Percentiles rank a stretch among this genome's conserved stretches.
Evolutionary conservation across 768 basidiomycete genomes (phyloP).

Genomic region (Suillus luteus): DNA sequence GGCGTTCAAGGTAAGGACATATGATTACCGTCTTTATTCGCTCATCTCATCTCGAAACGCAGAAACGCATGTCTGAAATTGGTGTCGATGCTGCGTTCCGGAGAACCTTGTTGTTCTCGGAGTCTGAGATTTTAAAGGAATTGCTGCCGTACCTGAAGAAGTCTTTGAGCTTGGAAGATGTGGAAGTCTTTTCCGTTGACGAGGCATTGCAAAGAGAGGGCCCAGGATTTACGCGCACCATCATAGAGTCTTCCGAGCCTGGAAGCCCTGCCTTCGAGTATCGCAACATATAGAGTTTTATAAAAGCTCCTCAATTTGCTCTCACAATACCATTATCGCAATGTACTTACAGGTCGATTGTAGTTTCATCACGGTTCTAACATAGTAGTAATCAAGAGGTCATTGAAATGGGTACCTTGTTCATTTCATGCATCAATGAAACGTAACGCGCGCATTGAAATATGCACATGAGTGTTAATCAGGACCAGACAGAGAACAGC

Average conservation of each 20-base stretch:
- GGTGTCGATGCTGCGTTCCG: conserved; percentile 80
- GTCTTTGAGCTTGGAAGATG: conserved; percentile 68
- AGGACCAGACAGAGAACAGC: no score
- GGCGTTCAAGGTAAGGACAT: conserved; percentile 74
- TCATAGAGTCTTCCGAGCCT: conserved; percentile 87
- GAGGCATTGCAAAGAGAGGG: conserved; percentile 59
- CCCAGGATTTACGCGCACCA: conserved; percentile 61
- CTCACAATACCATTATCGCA: neutral
- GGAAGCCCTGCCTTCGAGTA: conserved; percentile 87
- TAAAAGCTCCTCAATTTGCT: conserved; percentile 14
- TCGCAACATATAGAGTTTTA: conserved; percentile 64
- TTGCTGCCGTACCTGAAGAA: conserved; percentile 82
- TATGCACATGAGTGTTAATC: no score
- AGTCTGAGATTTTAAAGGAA: conserved; percentile 68
- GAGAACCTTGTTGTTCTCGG: conserved; percentile 81
- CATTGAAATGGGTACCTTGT: neutral
- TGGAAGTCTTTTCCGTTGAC: conserved; percentile 68
- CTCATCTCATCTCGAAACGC: conserved; percentile 14
- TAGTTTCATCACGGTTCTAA: neutral
- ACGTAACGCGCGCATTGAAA: no score
- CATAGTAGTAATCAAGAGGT: neutral
- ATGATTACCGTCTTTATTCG: neutral
- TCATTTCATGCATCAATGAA: no score
- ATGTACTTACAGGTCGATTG: neutral
- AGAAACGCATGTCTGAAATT: conserved; percentile 84